Percentiles rank a stretch among this genome's conserved stretches.
phyloP scores from a whole-genome alignment of 2,329 filamentous ascomycete species.

The Sclerotinia spermophila region DNA sequence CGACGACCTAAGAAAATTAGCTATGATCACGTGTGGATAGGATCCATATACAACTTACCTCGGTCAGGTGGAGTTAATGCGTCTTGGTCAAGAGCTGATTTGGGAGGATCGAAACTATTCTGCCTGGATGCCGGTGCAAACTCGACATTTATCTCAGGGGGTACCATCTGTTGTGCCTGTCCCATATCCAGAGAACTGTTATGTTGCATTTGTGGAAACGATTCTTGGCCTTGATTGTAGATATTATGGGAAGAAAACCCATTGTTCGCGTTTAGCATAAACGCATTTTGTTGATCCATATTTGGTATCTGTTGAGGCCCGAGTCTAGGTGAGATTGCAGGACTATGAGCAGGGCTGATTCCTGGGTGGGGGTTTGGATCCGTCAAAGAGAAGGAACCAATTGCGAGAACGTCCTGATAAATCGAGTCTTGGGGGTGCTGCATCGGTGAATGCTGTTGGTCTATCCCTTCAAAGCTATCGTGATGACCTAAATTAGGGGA shows the following conservation, averaged over 20 bases:
- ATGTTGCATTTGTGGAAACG: slow-evolving; percentile 45
- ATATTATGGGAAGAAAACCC: slow-evolving; percentile 49
- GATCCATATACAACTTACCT: slow-evolving; percentile 44
- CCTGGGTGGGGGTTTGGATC: slow-evolving; percentile 61
- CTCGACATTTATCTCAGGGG: slow-evolving; percentile 93
- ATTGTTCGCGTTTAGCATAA: slow-evolving; percentile 46
- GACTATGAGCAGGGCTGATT: slow-evolving; percentile 75
- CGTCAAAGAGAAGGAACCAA: slow-evolving; percentile 77
- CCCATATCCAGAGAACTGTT: slow-evolving; percentile 57
- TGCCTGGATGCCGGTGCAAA: slow-evolving; percentile 73
- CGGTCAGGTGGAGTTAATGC: slow-evolving; percentile 78
- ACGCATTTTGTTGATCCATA: slow-evolving; percentile 44
- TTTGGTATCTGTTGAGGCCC: slow-evolving; percentile 55
- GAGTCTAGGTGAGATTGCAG: slow-evolving; percentile 62
- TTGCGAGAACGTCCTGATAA: slow-evolving; percentile 73
- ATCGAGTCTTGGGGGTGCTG: slow-evolving; percentile 70
- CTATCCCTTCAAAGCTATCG: slow-evolving; percentile 73
- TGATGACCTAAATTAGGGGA: slow-evolving; percentile 77
- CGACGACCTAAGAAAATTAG: slow-evolving; percentile 35
- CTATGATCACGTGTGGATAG: slow-evolving; percentile 9
- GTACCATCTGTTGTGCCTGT: slow-evolving; percentile 71
- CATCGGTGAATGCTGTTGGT: slow-evolving; percentile 74
- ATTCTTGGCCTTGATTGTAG: slow-evolving; percentile 48
- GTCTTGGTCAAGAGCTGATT: slow-evolving; percentile 63
- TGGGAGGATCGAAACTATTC: slow-evolving; percentile 63